phyloP scores from a whole-genome alignment of 2,329 filamentous ascomycete genomes.

The Cadophora luteo-olivacea region DNA sequence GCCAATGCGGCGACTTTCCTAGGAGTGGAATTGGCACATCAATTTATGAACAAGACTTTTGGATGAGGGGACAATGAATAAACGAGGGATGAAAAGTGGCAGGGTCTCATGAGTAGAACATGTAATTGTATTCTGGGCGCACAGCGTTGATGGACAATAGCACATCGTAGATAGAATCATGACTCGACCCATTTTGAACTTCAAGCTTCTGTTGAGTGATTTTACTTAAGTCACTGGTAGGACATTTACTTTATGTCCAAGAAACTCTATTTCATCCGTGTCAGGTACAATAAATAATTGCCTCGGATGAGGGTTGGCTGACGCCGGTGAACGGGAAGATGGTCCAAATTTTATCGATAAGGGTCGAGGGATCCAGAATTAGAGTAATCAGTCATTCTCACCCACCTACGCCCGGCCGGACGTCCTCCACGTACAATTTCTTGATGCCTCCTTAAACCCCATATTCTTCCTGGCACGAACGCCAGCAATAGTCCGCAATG shows the following conservation, averaged over 20 bases:
- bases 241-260: background rate
- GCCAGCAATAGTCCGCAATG: conserved; percentile 35
- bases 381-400: conserved; percentile 14
- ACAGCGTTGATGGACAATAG: conserved; percentile 7
- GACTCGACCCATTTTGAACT: background rate
- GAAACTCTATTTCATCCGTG: background rate
- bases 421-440: background rate
- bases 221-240: background rate
- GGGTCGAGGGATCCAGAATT: conserved; percentile 5
- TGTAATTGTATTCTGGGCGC: conserved; percentile 17
- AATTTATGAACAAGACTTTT: conserved; percentile 81
- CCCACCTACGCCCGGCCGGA: background rate
- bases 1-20: conserved; percentile 96
- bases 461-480: conserved; percentile 27
- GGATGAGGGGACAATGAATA: conserved; percentile 45
- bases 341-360: conserved; percentile 15
- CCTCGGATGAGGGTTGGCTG: conserved; percentile 1
- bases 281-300: background rate
- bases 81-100: background rate
- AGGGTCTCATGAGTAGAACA: background rate
- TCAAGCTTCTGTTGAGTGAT: background rate
- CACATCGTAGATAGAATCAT: conserved; percentile 16
- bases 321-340: conserved; percentile 4
- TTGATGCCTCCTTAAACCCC: conserved; percentile 11
- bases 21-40: conserved; percentile 83